Conservation (phyloP, 2,329 filamentous ascomycete species). For the Fusarium albosuccineum region DNA sequence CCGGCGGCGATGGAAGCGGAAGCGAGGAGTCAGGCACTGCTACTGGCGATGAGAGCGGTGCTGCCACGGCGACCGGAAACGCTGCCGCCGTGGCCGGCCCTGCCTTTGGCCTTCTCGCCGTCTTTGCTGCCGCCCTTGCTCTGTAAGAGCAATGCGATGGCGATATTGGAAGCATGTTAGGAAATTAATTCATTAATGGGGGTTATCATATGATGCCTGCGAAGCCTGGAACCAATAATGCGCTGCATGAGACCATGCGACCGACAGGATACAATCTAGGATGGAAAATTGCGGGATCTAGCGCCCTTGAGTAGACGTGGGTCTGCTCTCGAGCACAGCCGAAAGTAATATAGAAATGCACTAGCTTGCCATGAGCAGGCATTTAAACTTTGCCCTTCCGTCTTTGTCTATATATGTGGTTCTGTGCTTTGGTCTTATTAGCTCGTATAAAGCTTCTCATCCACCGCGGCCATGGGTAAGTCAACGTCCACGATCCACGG, state of each 20-base stretch:
- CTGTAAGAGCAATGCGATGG: slow-evolving; percentile 44
- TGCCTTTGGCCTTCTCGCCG: slow-evolving; percentile 48
- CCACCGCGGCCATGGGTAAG: slow-evolving; percentile 45
- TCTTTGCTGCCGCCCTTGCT: slow-evolving; percentile 50
- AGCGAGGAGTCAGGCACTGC: slow-evolving; percentile 1
- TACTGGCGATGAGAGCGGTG: slow-evolving; percentile 20
- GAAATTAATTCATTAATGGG: slow-evolving; percentile 2
- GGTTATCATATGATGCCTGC: background rate
- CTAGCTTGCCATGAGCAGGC: slow-evolving; percentile 27
- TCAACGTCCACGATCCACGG: slow-evolving; percentile 68
- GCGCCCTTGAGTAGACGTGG: slow-evolving; percentile 2
- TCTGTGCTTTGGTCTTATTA: background rate
- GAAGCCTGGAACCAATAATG: slow-evolving; percentile 20
- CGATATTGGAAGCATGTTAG: slow-evolving; percentile 4
- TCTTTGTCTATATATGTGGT: background rate
- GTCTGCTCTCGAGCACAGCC: slow-evolving; percentile 16
- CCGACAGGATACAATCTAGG: slow-evolving; percentile 8
- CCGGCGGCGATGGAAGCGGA: background rate
- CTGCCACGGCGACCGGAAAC: slow-evolving; percentile 25
- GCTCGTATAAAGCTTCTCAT: background rate
- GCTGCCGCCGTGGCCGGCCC: slow-evolving; percentile 45
- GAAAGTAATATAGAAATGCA: slow-evolving; percentile 34
- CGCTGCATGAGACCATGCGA: background rate
- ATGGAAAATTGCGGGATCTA: slow-evolving; percentile 5
- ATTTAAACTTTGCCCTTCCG: slow-evolving; percentile 1